Evolutionary conservation across 2,329 filamentous ascomycete genomes (phyloP), one percentile per base, ranked within the genome.

Genomic region (Sclerotinia borealis): DNA sequence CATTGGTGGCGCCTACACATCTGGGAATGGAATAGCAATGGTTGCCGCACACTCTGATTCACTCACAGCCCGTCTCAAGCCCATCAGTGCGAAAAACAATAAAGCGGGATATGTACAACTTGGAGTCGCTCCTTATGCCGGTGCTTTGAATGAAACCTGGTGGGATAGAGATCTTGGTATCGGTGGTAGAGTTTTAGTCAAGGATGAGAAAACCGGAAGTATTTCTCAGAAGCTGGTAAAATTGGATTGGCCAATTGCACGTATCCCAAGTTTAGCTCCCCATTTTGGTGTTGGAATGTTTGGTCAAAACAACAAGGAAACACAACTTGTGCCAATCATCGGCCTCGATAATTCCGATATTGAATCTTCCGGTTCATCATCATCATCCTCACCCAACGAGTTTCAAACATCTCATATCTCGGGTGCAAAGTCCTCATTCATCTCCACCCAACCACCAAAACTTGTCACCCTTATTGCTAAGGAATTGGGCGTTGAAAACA

Each of bases 151-250:
- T 74, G 81, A 82, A 67, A 98, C 95, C 1, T 98, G 95, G 95
- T 98, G 93, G 93, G 95, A 98, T 76, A 86, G 95, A 43, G 95
- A 99, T 76, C 83, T 99, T 59, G 88, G 90, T 68, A 90, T 98
- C 70, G 95, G 92, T 68, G 95, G 95, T 45, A 83, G 92, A 50
- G 93, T 98, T 4, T 81, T 98, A 55, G 87, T 98, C 51, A 90
- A 87, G 67, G 88, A 96, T 70, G 75, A 81, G 5, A 77, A 80
- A 54, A 84, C 85, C 2, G 89, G 89, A 69, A 96, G 93, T 82
- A 91, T 96, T 41, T 81, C 83, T 27, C 87, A 85, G 36, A 91
- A 88, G 79, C 82, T 98, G 51, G 93, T 97, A 66, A 96, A 96
- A 79, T 81, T 98, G 58, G 91, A 89, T 75, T 97, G 93, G 91